These are phyloP conservation scores for Lodderomyces parapsilosis DNA, from an alignment of 1,139 yeast species.

Conservation along the genomic window DNA sequence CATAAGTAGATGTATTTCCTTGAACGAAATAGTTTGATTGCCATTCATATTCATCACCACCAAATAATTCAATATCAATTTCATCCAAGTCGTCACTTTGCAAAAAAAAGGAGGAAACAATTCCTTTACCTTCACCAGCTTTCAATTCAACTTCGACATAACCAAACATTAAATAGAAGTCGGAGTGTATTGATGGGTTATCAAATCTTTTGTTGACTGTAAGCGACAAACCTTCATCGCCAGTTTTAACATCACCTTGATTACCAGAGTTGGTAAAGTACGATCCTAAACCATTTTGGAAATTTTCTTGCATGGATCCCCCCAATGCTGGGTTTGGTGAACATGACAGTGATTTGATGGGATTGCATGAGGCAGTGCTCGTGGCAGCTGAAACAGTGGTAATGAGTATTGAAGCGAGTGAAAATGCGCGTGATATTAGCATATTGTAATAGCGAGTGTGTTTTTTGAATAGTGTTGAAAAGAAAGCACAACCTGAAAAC, in stretches of 20 bases:
- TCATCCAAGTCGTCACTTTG: constrained; percentile 89
- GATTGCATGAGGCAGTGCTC: constrained; percentile 27
- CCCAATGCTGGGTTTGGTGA: constrained; percentile 56
- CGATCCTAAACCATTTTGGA: constrained; percentile 37
- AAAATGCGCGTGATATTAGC: constrained; percentile 1
- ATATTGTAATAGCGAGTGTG: not conserved
- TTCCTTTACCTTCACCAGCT: constrained; percentile 75
- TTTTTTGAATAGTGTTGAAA: no score
- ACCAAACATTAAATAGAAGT: constrained; percentile 86
- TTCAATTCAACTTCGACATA: constrained; percentile 68
- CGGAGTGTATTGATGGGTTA: constrained; percentile 72
- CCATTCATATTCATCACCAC: constrained; percentile 68
- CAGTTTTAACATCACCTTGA: constrained; percentile 23
- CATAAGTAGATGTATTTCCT: constrained; percentile 74
- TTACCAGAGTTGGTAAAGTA: constrained; percentile 32
- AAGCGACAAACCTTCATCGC: constrained; percentile 52
- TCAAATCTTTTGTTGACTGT: constrained; percentile 62
- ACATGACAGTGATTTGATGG: constrained; percentile 27
- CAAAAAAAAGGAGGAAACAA: constrained; percentile 75
- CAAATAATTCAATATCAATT: constrained; percentile 82
- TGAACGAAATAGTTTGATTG: constrained; percentile 83
- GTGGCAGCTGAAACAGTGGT: not conserved
- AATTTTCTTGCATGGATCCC: constrained; percentile 50
- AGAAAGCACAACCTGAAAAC: no score
- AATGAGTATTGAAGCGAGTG: not conserved